A percentile compares a stretch with the other conserved stretches of the same genome.
These are phyloP conservation scores for Diplocarpon rosae DNA, from an alignment of 2,329 filamentous ascomycete species.

Conservation along the genomic window DNA sequence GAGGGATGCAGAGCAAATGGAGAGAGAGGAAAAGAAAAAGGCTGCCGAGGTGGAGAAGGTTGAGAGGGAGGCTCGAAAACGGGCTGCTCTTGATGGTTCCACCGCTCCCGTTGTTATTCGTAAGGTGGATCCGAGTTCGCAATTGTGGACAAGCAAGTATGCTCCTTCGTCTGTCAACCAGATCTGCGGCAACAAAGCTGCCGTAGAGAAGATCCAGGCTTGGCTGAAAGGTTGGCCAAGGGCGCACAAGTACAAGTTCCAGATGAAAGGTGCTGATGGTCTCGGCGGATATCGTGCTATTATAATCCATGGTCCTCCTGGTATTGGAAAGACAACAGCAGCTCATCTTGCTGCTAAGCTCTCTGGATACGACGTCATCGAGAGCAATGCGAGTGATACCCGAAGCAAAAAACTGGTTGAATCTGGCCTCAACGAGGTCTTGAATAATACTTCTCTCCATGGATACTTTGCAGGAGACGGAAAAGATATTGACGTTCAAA, in stretches of 20 bases:
- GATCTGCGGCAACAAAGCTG: slow-evolving; percentile 88
- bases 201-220: slow-evolving; percentile 77
- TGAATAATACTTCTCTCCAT: slow-evolving; percentile 85
- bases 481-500: slow-evolving; percentile 65
- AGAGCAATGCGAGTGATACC: slow-evolving; percentile 92
- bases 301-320: slow-evolving; percentile 88
- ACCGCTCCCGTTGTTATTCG: slow-evolving; percentile 32
- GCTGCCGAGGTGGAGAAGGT: slow-evolving; percentile 41
- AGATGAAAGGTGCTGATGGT: slow-evolving; percentile 72
- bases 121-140: slow-evolving; percentile 39
- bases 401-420: slow-evolving; percentile 95
- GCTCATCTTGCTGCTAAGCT: slow-evolving; percentile 89
- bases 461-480: slow-evolving; percentile 84
- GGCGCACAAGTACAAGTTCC: slow-evolving; percentile 69
- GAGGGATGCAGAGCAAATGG: slow-evolving; percentile 74
- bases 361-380: slow-evolving; percentile 85
- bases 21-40: slow-evolving; percentile 60
- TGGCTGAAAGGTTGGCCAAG: slow-evolving; percentile 82
- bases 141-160: slow-evolving; percentile 92
- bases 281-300: slow-evolving; percentile 77
- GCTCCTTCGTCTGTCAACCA: slow-evolving; percentile 75
- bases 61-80: slow-evolving; percentile 29
- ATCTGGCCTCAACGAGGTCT: slow-evolving; percentile 72
- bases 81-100: slow-evolving; percentile 26
- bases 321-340: slow-evolving; percentile 95